Percentiles rank a stretch among this genome's conserved stretches.
These are phyloP conservation scores for Phlegmacium glaucopus DNA, from an alignment of 768 basidiomycete species.

Conservation along the genomic window DNA sequence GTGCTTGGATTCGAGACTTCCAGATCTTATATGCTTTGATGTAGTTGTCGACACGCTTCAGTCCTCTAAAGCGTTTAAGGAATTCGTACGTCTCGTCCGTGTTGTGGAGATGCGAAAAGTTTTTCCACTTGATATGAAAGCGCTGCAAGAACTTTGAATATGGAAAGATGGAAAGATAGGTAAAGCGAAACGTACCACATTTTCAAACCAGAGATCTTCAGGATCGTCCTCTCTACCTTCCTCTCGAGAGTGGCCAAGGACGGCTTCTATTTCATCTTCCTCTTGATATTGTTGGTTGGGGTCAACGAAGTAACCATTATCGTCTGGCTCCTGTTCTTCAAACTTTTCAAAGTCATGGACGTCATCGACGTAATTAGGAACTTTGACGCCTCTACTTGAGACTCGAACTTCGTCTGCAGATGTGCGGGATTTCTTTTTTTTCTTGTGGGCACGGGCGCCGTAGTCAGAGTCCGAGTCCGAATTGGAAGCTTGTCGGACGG, in stretches of 20 bases:
- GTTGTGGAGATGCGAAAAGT: slow-evolving; percentile 96
- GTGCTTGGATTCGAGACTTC: slow-evolving; percentile 59
- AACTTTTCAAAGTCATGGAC: slow-evolving; percentile 75
- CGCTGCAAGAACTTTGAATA: slow-evolving; percentile 50
- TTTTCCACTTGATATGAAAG: slow-evolving; percentile 99
- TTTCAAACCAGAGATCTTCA: slow-evolving; percentile 83
- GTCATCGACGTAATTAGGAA: slow-evolving; percentile 84
- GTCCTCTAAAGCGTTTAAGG: slow-evolving; percentile 89
- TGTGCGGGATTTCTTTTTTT: slow-evolving; percentile 66
- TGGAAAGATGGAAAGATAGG: slow-evolving; percentile 6
- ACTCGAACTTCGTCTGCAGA: slow-evolving; percentile 74
- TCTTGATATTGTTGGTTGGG: slow-evolving; percentile 55
- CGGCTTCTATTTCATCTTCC: slow-evolving; percentile 88
- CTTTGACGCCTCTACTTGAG: slow-evolving; percentile 69
- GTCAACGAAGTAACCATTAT: slow-evolving; percentile 53
- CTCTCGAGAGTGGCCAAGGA: slow-evolving; percentile 83
- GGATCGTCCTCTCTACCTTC: slow-evolving; percentile 74
- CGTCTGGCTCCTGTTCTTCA: slow-evolving; percentile 60
- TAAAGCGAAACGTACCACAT: slow-evolving; percentile 56
- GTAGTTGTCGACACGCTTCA: slow-evolving; percentile 98
- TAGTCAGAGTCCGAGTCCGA: slow-evolving; percentile 89
- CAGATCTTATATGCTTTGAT: slow-evolving; percentile 87
- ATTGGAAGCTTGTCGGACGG: slow-evolving; percentile 50
- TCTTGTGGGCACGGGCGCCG: slow-evolving; percentile 76
- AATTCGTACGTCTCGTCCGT: slow-evolving; percentile 99